These are phyloP conservation scores for Tolypocladium amazonense DNA, from an alignment of 2,329 filamentous ascomycete genomes.

Conservation along the genomic window DNA sequence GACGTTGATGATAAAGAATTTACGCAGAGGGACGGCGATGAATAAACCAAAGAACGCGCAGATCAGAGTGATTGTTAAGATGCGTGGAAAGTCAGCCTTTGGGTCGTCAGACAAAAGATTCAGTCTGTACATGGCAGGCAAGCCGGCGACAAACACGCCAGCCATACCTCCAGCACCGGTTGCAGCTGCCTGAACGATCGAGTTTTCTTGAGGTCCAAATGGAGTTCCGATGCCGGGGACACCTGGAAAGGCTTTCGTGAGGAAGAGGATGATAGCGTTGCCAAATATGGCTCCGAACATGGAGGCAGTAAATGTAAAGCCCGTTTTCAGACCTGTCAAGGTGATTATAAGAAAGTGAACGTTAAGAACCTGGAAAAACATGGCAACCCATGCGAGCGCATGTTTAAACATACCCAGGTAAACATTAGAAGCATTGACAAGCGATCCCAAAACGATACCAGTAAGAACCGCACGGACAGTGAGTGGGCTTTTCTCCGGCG, in stretches of 20 bases:
- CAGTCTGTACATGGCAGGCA: constrained; percentile 50
- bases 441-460: constrained; percentile 43
- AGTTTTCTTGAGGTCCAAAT: constrained; percentile 53
- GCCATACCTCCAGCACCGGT: constrained; percentile 48
- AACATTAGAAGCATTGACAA: constrained; percentile 52
- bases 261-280: constrained; percentile 44
- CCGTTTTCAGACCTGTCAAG: constrained; percentile 34
- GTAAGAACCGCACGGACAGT: constrained; percentile 44
- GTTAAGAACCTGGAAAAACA: neutral
- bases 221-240: constrained; percentile 40
- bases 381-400: no score
- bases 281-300: constrained; percentile 48
- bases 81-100: constrained; percentile 42
- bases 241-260: constrained; percentile 35
- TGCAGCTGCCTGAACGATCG: constrained; percentile 49
- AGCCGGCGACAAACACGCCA: constrained; percentile 46
- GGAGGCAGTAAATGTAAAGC: constrained; percentile 36
- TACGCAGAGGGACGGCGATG: constrained; percentile 51
- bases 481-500: constrained; percentile 36
- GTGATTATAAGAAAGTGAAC: no score
- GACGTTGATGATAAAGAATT: constrained; percentile 59
- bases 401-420: constrained; percentile 46
- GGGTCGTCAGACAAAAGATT: constrained; percentile 36
- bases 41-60: constrained; percentile 55
- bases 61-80: constrained; percentile 50